A percentile compares a stretch with the other conserved stretches of the same genome.
phyloP scores from a whole-genome alignment of 177 flowering plant genomes.

The Vitis hybrid region DNA sequence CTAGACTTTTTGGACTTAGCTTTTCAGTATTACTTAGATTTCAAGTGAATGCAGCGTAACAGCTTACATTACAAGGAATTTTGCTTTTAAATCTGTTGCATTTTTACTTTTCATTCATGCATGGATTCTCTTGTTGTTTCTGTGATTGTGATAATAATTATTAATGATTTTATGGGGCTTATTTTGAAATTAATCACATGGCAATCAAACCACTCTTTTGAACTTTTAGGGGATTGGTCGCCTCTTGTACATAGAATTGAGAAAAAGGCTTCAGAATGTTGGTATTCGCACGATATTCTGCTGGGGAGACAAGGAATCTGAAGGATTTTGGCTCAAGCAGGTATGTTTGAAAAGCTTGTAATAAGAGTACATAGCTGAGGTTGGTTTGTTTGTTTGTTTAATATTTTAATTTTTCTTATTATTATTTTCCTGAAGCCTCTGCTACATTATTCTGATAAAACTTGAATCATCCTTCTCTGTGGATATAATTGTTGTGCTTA shows the following conservation, averaged over 20 bases:
- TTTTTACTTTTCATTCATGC: not conserved
- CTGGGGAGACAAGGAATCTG: slow-evolving; percentile 91
- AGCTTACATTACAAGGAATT: too few species aligned
- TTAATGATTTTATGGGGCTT: not conserved
- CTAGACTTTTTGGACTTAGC: not conserved
- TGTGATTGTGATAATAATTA: not conserved
- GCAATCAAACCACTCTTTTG: not conserved
- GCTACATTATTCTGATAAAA: not conserved
- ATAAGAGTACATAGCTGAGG: not conserved
- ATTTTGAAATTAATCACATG: not conserved
- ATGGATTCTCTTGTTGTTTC: not conserved
- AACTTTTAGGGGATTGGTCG: slow-evolving; percentile 72
- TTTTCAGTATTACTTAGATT: not conserved
- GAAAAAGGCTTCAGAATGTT: slow-evolving; percentile 69
- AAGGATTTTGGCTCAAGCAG: slow-evolving; percentile 94
- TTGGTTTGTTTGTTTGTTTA: not conserved
- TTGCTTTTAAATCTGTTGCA: not conserved
- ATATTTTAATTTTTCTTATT: not conserved
- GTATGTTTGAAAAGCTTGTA: slow-evolving; percentile 26
- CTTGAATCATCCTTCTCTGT: not conserved
- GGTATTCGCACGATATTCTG: slow-evolving; percentile 71
- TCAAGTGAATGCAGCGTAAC: too few species aligned
- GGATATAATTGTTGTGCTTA: too few species aligned
- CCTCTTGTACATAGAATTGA: slow-evolving; percentile 58
- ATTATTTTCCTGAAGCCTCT: too few species aligned